Evolutionary conservation across 1,284 basidiomycete species (phyloP), one percentile per base, ranked within the genome.

Genomic region (Austroboletus niveus): DNA sequence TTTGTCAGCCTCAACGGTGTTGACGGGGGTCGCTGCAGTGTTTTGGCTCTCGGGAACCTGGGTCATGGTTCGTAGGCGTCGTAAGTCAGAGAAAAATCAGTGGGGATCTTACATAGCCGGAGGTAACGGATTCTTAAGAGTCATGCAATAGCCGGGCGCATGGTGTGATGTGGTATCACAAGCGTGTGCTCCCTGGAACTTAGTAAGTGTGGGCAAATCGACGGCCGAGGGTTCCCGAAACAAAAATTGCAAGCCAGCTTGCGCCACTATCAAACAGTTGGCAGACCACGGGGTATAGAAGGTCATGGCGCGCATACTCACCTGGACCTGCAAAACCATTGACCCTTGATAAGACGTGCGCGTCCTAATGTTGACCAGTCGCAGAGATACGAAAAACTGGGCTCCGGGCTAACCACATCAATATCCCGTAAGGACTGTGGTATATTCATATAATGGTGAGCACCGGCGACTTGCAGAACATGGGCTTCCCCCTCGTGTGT

Each of bases 161-260:
- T n/a, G 15, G 14, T 32, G 27, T 29, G 40, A 1, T 22, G n/a
- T 40, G 24, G 43, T 4, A 32, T 41, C 8, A 32, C 9, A 35
- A 35, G 34, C 12, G 15, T 15, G 4, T 11, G n/a, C 2, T 31
- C 27, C 42, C 20, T 32, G 5, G 27, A 29, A 29, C 27, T 29
- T 36, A 10, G 36, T 43, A 31, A 10, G 11, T 44, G 15, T 7
- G 8, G 39, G 15, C n/a, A 40, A 8, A 12, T 35, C 7, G 30
- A 36, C 59, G 52, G 52, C 52, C 59, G 61, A 44, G 11, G 8
- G 35, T 20, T 7, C 31, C 58, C 56, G 48, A 47, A 35, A 12
- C 3, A 3, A n/a, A 10, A 29, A 5, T 29, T 6, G 7, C 27
- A 29, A 29, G 27, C 27, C 36, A 15, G 17, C 9, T 3, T 17